Conservation (phyloP, 2,329 filamentous ascomycete genomes). For the Zymoseptoria crescenta region DNA sequence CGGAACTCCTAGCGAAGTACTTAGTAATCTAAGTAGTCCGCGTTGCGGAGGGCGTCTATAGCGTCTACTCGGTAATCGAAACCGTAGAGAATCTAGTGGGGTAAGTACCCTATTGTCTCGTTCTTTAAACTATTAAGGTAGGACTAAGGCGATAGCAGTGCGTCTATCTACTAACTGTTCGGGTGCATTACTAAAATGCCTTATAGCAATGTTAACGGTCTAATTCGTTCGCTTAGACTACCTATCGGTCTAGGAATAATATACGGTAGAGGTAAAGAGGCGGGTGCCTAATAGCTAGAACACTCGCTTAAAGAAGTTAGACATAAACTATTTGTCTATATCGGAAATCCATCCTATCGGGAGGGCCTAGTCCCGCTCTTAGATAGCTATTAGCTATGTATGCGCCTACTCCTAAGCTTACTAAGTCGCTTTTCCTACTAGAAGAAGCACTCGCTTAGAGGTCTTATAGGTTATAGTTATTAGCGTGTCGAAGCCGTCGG, state of each 20-base stretch:
- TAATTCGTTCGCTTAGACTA: constrained; percentile 3
- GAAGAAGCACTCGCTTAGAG: neutral
- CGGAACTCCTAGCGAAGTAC: neutral
- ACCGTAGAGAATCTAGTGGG: neutral
- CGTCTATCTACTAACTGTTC: neutral
- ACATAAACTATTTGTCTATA: neutral
- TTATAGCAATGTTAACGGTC: neutral
- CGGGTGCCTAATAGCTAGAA: neutral
- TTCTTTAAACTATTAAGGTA: constrained; percentile 2
- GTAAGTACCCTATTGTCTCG: neutral
- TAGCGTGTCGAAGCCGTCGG: neutral
- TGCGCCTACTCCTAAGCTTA: neutral
- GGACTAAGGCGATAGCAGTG: neutral
- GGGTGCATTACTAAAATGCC: neutral
- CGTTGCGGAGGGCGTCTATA: neutral
- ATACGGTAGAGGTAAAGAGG: neutral
- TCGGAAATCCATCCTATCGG: neutral
- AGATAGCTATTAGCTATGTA: neutral
- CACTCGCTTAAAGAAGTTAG: constrained; percentile 1
- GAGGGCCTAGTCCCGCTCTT: neutral
- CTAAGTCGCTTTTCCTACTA: constrained; percentile 1
- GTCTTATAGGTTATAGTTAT: constrained; percentile 5
- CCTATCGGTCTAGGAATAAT: constrained; percentile 1
- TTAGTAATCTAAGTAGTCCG: neutral
- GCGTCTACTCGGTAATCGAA: constrained; percentile 2